A percentile compares a stretch with the other conserved stretches of the same genome.
phyloP scores from a whole-genome alignment of 805 yeast species.

The Saccharomyces mikatae region DNA sequence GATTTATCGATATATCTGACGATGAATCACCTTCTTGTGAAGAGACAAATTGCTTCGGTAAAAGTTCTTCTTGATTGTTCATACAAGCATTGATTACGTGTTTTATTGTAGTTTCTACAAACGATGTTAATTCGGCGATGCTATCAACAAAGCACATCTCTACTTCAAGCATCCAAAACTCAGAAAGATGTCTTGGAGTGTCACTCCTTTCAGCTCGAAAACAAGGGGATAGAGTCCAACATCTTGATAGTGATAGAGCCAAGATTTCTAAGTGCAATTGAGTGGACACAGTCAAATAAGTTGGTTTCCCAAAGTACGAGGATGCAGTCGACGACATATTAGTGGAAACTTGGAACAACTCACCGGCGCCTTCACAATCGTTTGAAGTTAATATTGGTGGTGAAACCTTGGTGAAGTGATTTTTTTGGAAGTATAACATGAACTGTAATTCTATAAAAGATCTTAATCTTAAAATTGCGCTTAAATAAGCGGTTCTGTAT shows the following conservation, averaged over 20 bases:
- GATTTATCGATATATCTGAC: background rate
- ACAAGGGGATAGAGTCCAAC: conserved; percentile 85
- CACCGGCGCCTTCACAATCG: conserved; percentile 98
- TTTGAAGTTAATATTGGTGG: conserved; percentile 85
- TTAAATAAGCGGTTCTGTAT: conserved; percentile 59
- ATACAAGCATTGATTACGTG: conserved; percentile 33
- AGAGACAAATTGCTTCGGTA: conserved; percentile 6
- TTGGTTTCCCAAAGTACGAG: conserved; percentile 54
- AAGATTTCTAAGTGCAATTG: conserved; percentile 84
- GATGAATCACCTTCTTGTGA: conserved; percentile 12
- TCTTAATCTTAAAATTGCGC: conserved; percentile 64
- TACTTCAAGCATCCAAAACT: conserved; percentile 97
- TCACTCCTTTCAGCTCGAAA: conserved; percentile 90
- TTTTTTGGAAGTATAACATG: conserved; percentile 38
- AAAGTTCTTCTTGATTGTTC: conserved; percentile 18
- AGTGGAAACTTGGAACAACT: conserved; percentile 55
- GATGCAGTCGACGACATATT: conserved; percentile 18
- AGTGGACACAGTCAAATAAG: conserved; percentile 81
- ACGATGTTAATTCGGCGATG: conserved; percentile 51
- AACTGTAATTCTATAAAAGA: conserved; percentile 31
- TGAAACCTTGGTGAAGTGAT: conserved; percentile 59
- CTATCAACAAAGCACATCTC: conserved; percentile 63
- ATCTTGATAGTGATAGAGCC: conserved; percentile 65
- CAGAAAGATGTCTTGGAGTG: conserved; percentile 85
- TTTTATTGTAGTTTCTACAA: conserved; percentile 67